These are phyloP conservation scores for Aureobasidium sp. DNA, from an alignment of 2,329 filamentous ascomycete genomes.

Conservation along the genomic window DNA sequence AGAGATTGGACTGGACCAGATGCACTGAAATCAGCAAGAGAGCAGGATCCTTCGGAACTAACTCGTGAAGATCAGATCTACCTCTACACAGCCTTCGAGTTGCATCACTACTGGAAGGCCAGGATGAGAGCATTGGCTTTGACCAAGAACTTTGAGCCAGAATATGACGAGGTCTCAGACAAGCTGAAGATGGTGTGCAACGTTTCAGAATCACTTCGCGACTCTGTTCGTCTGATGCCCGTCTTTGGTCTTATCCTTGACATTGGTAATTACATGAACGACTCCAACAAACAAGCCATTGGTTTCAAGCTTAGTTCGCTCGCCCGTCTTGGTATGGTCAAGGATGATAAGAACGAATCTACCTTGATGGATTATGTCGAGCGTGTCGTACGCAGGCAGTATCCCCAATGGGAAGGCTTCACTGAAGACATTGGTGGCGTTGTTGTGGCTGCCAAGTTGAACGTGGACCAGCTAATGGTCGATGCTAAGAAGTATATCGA, in stretches of 20 bases:
- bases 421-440: slow-evolving; percentile 76
- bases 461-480: slow-evolving; percentile 80
- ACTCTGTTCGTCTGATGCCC: slow-evolving; percentile 91
- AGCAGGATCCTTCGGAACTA: slow-evolving; percentile 79
- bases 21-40: slow-evolving; percentile 67
- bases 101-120: slow-evolving; percentile 98
- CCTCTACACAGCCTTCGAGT: slow-evolving; percentile 82
- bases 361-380: slow-evolving; percentile 94
- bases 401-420: slow-evolving; percentile 91
- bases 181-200: slow-evolving; percentile 80
- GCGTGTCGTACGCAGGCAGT: slow-evolving; percentile 91
- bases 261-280: slow-evolving; percentile 99
- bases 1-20: slow-evolving; percentile 93
- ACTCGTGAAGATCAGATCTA: slow-evolving; percentile 95
- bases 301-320: slow-evolving; percentile 98
- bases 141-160: slow-evolving; percentile 73
- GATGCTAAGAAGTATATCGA: slow-evolving; percentile 91
- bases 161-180: slow-evolving; percentile 84
- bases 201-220: slow-evolving; percentile 81
- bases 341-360: slow-evolving; percentile 97
- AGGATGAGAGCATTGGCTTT: slow-evolving; percentile 85
- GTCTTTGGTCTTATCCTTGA: slow-evolving; percentile 92
- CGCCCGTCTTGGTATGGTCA: slow-evolving; percentile 89
- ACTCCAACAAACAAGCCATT: slow-evolving; percentile 93
- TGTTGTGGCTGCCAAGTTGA: slow-evolving; percentile 75